Evolutionary conservation across 2,329 filamentous ascomycete species (phyloP).

Genomic region (Seiridium cupressi): DNA sequence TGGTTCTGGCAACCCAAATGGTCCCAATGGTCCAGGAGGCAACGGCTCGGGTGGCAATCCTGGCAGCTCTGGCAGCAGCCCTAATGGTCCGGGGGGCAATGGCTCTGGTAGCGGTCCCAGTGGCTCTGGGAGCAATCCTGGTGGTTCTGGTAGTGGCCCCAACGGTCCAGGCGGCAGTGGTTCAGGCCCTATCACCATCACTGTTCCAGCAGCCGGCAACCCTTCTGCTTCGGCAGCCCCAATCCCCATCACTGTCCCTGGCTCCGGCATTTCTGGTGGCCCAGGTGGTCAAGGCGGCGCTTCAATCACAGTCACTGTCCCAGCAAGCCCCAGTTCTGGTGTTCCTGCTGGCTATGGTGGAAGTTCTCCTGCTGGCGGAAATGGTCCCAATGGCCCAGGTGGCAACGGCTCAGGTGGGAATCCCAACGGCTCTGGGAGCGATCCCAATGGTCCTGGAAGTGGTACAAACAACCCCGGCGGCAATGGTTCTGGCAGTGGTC

Average conservation of each 20-base stretch:
- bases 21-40: background rate
- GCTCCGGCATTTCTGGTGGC: background rate
- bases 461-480: constrained; percentile 14
- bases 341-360: background rate
- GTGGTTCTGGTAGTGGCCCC: constrained; percentile 7
- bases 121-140: background rate
- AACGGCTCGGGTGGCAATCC: background rate
- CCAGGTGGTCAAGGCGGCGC: background rate
- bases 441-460: background rate
- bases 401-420: background rate
- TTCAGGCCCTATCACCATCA: background rate
- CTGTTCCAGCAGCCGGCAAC: background rate
- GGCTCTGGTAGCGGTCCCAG: background rate
- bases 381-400: background rate
- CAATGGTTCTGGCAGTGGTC: constrained; percentile 6
- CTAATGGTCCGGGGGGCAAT: background rate
- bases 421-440: background rate
- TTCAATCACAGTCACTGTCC: constrained; percentile 14
- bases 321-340: constrained; percentile 2
- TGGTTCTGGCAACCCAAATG: background rate
- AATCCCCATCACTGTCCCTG: background rate
- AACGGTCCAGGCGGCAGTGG: constrained; percentile 12
- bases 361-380: background rate
- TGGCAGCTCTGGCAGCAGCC: background rate
- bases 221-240: background rate